A percentile compares a stretch with the other conserved stretches of the same genome.
Evolutionary conservation across 805 yeast species (phyloP).

Genomic region (Suhomyces tanzawaensis): DNA sequence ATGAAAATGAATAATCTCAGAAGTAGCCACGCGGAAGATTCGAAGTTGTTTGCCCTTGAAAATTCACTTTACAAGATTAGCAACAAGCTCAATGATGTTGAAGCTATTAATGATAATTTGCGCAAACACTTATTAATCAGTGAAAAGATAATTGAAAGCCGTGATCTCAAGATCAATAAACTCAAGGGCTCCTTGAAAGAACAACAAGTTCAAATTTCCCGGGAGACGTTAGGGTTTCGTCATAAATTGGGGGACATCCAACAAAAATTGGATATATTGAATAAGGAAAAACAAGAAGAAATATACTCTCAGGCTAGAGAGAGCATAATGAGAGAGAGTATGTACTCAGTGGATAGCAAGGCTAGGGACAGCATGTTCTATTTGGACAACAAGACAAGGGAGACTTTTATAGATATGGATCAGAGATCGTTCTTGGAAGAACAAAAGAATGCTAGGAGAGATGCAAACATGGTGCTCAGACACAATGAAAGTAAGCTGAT

Average conservation of each 20-base stretch:
- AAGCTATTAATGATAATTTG: constrained; percentile 56
- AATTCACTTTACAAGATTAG: constrained; percentile 56
- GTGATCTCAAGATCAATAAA: constrained; percentile 55
- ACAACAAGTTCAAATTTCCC: constrained; percentile 47
- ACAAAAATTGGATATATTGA: constrained; percentile 15
- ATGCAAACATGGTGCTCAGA: constrained; percentile 1
- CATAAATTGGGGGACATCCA: constrained; percentile 33
- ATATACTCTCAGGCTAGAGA: constrained; percentile 12
- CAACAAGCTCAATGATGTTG: constrained; percentile 59
- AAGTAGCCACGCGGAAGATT: constrained; percentile 40
- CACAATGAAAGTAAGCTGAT: constrained; percentile 3
- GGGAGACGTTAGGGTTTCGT: constrained; percentile 52
- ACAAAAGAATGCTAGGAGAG: constrained; percentile 3
- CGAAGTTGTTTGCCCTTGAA: constrained; percentile 53
- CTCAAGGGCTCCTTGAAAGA: constrained; percentile 49
- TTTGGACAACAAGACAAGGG: constrained; percentile 13
- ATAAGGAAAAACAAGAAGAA: constrained; percentile 13
- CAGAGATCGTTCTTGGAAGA: constrained; percentile 7
- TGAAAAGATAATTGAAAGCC: constrained; percentile 54
- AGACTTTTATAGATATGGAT: constrained; percentile 11
- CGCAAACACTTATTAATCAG: constrained; percentile 55
- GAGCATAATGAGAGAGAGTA: constrained; percentile 14
- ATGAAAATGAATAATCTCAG: constrained; percentile 30
- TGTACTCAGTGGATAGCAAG: constrained; percentile 14
- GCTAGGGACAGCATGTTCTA: constrained; percentile 14